Evolutionary conservation across 345 rosid genomes (phyloP).

Genomic region (Luvunga scandens): DNA sequence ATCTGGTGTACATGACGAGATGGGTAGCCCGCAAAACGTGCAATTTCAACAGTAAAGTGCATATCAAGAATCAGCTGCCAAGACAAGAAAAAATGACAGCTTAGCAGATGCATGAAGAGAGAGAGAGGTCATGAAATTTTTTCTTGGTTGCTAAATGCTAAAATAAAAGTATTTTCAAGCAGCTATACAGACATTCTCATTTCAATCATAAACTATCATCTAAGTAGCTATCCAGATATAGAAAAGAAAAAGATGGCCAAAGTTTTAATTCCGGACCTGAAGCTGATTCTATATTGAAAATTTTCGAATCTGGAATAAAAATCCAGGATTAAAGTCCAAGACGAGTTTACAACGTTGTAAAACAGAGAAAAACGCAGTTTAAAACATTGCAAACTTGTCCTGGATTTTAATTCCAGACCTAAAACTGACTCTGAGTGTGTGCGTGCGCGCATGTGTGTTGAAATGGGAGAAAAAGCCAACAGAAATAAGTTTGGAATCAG

Average conservation of each 20-base stretch:
- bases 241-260: not conserved
- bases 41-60: constrained; percentile 99
- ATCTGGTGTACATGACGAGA: constrained; percentile 76
- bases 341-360: too few relatives aligned
- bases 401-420: too few relatives aligned
- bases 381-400: too few relatives aligned
- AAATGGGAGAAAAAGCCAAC: not conserved
- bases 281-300: too few relatives aligned
- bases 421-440: too few relatives aligned
- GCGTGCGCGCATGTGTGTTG: too few relatives aligned
- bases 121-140: not conserved
- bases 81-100: constrained; percentile 7
- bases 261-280: too few relatives aligned
- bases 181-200: not conserved
- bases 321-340: too few relatives aligned
- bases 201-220: not conserved
- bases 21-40: constrained; percentile 93
- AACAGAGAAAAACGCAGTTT: too few relatives aligned
- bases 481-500: not conserved
- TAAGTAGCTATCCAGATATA: not conserved
- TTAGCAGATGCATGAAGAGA: not conserved
- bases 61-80: constrained; percentile 93
- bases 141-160: not conserved
- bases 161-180: not conserved
- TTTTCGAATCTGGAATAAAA: too few relatives aligned